Base-by-base conservation (phyloP, 169 alveolate species). In the Cryptosporidium meleagridis region DNA sequence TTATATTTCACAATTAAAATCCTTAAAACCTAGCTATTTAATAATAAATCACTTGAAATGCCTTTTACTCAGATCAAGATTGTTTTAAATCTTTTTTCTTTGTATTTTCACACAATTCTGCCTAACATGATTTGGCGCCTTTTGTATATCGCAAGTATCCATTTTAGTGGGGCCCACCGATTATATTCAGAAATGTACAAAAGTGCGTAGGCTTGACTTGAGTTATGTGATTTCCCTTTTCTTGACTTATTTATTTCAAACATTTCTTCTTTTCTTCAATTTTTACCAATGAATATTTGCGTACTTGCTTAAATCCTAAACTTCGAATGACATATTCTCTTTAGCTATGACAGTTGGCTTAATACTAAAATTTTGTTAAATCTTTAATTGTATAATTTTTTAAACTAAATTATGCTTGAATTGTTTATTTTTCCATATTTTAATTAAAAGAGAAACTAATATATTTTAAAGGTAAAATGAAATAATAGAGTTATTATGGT, bases 91-190 rank as follows among this genome's bases (percentile, higher is more conserved):
- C 65, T 55, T 7, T n/a, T 55, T 55, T 45, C 53, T n/a, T n/a
- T 55, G 37, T 21, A 55, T 21, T 55, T 55, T 16, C 65, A 45
- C 53, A 45, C 53, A 45, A 45, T 45, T 55, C 10, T 55, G 35
- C 65, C n/a, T 55, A n/a, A 23, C 35, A 21, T 55, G 29, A 18
- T 1, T 16, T 23, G 65, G 65, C 65, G 65, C 65, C 65, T 55
- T 6, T 21, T 55, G 65, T 55, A 55, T 55, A 55, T 55, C 65
- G 21, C 65, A 55, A 55, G 65, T 55, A 55, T 55, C 65, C 65
- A 55, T 55, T 55, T 55, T 55, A 55, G 65, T 55, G 65, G 65
- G 65, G 65, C n/a, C 37, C 65, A 55, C 65, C 10, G 1, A 55
- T 21, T 55, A 8, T 45, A 55, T 4, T 18, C 14, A 18, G 62